A percentile compares a stretch with the other conserved stretches of the same genome.
Evolutionary conservation across 2,329 filamentous ascomycete species (phyloP).

Genomic region (Monilinia fructicola): DNA sequence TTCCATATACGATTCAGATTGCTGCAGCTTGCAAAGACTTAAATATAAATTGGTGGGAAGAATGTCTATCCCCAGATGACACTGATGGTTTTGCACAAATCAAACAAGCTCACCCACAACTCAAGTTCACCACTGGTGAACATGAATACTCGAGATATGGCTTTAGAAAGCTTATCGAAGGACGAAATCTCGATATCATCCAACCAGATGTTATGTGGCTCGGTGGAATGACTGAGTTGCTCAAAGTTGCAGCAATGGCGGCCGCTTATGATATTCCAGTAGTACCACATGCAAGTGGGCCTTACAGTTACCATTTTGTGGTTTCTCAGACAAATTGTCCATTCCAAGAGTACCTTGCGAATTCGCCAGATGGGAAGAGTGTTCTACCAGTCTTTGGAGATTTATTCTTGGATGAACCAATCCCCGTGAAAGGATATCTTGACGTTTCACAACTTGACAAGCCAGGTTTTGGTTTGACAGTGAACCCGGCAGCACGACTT

Average conservation of each 20-base stretch:
- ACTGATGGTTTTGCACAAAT: slow-evolving; percentile 86
- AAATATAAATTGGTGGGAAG: slow-evolving; percentile 97
- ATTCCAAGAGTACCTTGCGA: slow-evolving; percentile 94
- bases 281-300: slow-evolving; percentile 89
- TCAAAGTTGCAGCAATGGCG: slow-evolving; percentile 85
- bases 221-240: slow-evolving; percentile 85
- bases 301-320: slow-evolving; percentile 95
- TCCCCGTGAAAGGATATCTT: slow-evolving; percentile 78
- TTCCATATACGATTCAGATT: slow-evolving; percentile 88
- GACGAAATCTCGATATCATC: slow-evolving; percentile 88
- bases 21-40: slow-evolving; percentile 80
- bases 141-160: slow-evolving; percentile 94
- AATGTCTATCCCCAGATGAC: slow-evolving; percentile 88
- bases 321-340: slow-evolving; percentile 90
- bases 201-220: slow-evolving; percentile 99
- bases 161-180: slow-evolving; percentile 91
- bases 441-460: slow-evolving; percentile 79
- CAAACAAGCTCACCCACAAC: slow-evolving; percentile 83
- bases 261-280: slow-evolving; percentile 93
- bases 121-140: slow-evolving; percentile 95
- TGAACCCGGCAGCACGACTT: slow-evolving; percentile 75
- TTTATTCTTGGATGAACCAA: slow-evolving; percentile 86
- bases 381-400: slow-evolving; percentile 91
- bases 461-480: slow-evolving; percentile 84
- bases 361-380: slow-evolving; percentile 85